Base-by-base conservation (phyloP, 352 stramenopile species). In the Lagenidium giganteum region DNA sequence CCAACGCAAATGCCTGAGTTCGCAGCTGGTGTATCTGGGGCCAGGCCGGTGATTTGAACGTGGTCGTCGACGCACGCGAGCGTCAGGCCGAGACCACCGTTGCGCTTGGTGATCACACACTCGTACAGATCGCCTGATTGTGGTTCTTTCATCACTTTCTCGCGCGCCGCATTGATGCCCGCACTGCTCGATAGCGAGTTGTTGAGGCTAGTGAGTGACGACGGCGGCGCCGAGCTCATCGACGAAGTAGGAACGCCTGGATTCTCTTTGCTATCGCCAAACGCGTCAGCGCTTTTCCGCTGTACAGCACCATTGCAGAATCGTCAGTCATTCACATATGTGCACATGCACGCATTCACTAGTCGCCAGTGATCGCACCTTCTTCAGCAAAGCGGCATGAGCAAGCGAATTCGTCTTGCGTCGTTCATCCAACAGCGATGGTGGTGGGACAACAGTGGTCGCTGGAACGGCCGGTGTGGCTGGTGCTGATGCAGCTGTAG, bases 101-200 rank as follows among this genome's bases (percentile, higher is more conserved):
- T 89, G 8, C 73, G 61, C 43, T 89, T 89, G 31, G 73, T 89
- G 60, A 89, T 89, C 28, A 89, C 74, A 37, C 77, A 89, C 60
- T 89, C 77, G 67, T 89, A 89, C n/a, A 89, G 38, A 44, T 89
- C 77, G 3, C 76, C 76, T 2, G 73, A 87, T 44, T 89, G 77
- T 6, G 77, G 71, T 33, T 89, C 77, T 43, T 89, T 89, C 74
- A 89, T 89, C 21, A 86, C 73, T 59, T 88, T 88, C 40, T 88
- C 76, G 7, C 76, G 68, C 13, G 70, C 70, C 9, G 9, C 9
- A 14, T 9, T 32, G 9, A 14, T 32, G 28, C 9, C 9, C 9
- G 9, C 9, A 14, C 9, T 32, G 14, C 9, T 32, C 28, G 9
- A 32, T 14, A 14, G 28, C 9, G 9, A 32, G 13, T 40, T 7